Evolutionary conservation across 2,329 filamentous ascomycete genomes (phyloP), one percentile per base, ranked within the genome.

Genomic region (Ceratocystis colombiana): DNA sequence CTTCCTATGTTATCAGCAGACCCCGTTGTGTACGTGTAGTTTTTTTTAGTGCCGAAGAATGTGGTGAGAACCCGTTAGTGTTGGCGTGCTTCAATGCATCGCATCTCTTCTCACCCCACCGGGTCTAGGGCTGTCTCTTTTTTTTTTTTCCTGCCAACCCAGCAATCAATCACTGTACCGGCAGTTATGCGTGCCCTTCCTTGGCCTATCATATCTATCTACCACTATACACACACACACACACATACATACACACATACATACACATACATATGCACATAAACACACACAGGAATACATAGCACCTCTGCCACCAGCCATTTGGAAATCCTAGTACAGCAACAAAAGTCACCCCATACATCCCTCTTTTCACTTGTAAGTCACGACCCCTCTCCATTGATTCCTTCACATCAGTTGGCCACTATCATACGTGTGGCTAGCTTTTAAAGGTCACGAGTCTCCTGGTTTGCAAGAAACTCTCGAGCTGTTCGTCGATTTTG

Each of bases 291-390:
- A 50, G 6, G 22, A 6, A 50, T 50, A 50, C 17, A 28, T 57
- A 12, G 53, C 22, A 28, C 28, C 28, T 33, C 28, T 33, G 3
- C 53, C 7, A 59, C 28, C 53, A 59, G 33, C 10, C 37, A 50
- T 50, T 50, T 22, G 33, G 17, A 10, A 25, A 33, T n/a, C 53
- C 12, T 59, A 22, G 7, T 22, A 17, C 15, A 17, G 28, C 22
- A 33, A 15, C 5, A 33, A 59, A 59, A 59, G 53, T 59, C 53
- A 59, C 48, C 6, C 17, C 28, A 33, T 37, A 37, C 33, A 12
- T 59, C 25, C 25, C 28, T 59, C 53, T 33, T 59, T 59, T 7
- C 5, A n/a, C 53, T 59, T 59, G 53, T 59, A 59, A 59, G 53
- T 59, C 53, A 59, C 12, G 7, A n/a, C 53, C 53, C 28, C 53